phyloP scores from a whole-genome alignment of 164 flowering plant species.

The Vitis amurensis region DNA sequence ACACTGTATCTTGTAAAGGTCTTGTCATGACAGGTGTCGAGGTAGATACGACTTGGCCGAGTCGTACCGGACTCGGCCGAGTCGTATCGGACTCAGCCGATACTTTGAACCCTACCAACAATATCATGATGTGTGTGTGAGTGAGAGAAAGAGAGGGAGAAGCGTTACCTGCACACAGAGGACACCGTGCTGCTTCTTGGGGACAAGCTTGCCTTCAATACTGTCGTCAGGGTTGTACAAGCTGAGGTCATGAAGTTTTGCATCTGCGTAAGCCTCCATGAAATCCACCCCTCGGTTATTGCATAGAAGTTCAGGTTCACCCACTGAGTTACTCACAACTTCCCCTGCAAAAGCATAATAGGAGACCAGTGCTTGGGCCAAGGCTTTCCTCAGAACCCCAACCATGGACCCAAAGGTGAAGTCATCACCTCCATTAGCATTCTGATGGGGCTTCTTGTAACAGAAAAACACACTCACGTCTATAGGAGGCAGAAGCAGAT shows the following conservation, averaged over 20 bases:
- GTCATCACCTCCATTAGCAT: neutral
- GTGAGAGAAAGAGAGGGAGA: too few relatives aligned
- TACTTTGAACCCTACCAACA: too few relatives aligned
- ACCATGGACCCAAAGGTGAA: slow-evolving; percentile 11
- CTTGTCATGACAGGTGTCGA: too few relatives aligned
- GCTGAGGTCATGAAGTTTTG: slow-evolving; percentile 29
- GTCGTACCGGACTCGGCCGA: too few relatives aligned
- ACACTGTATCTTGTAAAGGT: too few relatives aligned
- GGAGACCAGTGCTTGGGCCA: slow-evolving; percentile 21
- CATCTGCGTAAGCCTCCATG: slow-evolving; percentile 36
- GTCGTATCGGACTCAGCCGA: too few relatives aligned
- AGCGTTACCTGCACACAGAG: slow-evolving; percentile 4
- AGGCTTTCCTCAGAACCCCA: slow-evolving; percentile 3
- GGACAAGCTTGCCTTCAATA: slow-evolving; percentile 43
- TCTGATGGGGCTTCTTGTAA: slow-evolving; percentile 21
- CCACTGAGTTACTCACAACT: slow-evolving; percentile 11
- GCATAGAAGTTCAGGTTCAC: too few relatives aligned
- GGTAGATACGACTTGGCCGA: too few relatives aligned
- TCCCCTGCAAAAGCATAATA: slow-evolving; percentile 41
- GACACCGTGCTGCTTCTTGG: slow-evolving; percentile 36
- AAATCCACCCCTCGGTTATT: slow-evolving; percentile 52
- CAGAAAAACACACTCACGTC: too few relatives aligned
- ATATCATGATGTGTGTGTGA: too few relatives aligned
- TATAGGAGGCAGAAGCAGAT: too few relatives aligned
- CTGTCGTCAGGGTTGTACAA: slow-evolving; percentile 42